Evolutionary conservation across 805 yeast species (phyloP).

Genomic region (Sugiyamaella marilandica): DNA sequence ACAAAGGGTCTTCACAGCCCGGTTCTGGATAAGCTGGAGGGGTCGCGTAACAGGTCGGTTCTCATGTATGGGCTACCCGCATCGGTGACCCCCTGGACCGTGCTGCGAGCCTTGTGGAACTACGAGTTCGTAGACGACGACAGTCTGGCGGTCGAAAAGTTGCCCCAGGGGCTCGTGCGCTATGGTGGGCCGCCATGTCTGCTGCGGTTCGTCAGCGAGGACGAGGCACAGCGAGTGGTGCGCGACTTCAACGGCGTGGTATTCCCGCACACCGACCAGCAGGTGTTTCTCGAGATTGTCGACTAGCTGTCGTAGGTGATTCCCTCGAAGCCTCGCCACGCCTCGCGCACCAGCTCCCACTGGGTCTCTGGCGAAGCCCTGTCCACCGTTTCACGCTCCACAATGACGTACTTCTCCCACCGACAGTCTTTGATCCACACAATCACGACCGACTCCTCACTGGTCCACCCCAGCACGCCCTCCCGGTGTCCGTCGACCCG

Average conservation of each 20-base stretch:
- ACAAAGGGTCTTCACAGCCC: constrained; percentile 21
- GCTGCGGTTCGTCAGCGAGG: constrained; percentile 29
- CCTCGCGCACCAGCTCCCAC: constrained; percentile 61
- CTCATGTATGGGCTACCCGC: constrained; percentile 31
- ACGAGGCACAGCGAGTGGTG: constrained; percentile 30
- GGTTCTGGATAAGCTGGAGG: constrained; percentile 25
- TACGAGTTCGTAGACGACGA: constrained; percentile 33
- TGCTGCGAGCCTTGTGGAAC: constrained; percentile 31
- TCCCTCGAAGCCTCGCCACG: constrained; percentile 60
- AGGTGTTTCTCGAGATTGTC: constrained; percentile 30
- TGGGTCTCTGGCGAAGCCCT: constrained; percentile 30
- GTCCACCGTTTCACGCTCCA: constrained; percentile 41
- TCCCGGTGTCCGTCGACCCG: constrained; percentile 41
- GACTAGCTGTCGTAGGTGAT: constrained; percentile 34
- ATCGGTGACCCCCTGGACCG: constrained; percentile 17
- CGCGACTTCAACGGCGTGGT: constrained; percentile 26
- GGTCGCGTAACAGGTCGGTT: constrained; percentile 26
- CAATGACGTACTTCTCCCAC: constrained; percentile 82
- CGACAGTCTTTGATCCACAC: constrained; percentile 65
- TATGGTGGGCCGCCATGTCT: constrained; percentile 32
- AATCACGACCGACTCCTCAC: constrained; percentile 65
- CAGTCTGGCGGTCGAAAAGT: constrained; percentile 27
- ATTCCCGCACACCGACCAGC: constrained; percentile 27
- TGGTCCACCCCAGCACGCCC: constrained; percentile 70
- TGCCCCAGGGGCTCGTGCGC: constrained; percentile 28